A percentile compares a stretch with the other conserved stretches of the same genome.
Conservation (phyloP, 768 basidiomycete species). For the Amanita phalloides region DNA sequence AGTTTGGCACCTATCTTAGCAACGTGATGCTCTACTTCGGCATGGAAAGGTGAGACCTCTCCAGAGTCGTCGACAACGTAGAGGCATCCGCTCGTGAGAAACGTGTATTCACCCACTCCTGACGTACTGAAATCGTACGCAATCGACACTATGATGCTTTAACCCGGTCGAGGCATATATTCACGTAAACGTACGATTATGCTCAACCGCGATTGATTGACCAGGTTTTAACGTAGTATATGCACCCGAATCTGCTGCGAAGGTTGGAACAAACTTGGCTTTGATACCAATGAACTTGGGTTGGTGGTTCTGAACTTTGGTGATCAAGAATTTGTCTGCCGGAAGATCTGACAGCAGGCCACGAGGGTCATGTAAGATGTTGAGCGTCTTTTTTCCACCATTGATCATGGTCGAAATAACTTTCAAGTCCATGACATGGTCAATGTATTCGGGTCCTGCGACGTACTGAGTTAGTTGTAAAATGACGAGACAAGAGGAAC, state of each 20-base stretch:
- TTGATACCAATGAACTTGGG: constrained; percentile 4
- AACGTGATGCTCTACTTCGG: background rate
- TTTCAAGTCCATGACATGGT: background rate
- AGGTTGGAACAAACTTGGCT: constrained; percentile 1
- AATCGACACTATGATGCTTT: background rate
- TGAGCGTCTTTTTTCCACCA: background rate
- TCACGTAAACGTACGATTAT: constrained; percentile 1
- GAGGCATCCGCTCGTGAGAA: background rate
- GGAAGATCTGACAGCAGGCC: constrained; percentile 2
- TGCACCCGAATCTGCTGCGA: background rate
- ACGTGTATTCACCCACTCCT: background rate
- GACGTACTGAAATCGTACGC: constrained; percentile 3
- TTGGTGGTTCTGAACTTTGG: background rate
- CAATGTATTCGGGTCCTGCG: background rate
- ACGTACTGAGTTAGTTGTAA: background rate
- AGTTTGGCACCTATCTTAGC: background rate
- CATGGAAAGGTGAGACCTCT: background rate
- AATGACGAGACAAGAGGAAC: background rate
- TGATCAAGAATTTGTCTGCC: constrained; percentile 1
- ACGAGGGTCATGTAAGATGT: constrained; percentile 1
- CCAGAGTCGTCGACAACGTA: background rate
- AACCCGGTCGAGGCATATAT: background rate
- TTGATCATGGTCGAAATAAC: constrained; percentile 2
- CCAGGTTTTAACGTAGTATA: constrained; percentile 2
- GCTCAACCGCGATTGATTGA: constrained; percentile 2